These are phyloP conservation scores for Kokia cookei DNA, from an alignment of 441 rosid genomes.

Conservation along the genomic window DNA sequence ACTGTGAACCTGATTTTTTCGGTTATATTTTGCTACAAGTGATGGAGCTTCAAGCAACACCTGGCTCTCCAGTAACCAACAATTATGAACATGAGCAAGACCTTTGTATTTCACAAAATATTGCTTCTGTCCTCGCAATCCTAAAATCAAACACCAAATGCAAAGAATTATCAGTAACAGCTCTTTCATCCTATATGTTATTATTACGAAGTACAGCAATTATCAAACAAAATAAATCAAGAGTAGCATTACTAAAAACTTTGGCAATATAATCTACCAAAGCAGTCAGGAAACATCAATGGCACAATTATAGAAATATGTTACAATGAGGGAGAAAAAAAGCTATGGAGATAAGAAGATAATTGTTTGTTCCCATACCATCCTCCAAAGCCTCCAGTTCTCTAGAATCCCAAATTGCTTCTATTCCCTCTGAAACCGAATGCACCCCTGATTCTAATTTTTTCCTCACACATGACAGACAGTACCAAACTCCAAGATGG, in stretches of 20 bases:
- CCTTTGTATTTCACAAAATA: conserved; percentile 34
- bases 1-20: conserved; percentile 31
- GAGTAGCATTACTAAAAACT: background rate
- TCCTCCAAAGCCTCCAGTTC: conserved; percentile 16
- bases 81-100: conserved; percentile 35
- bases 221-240: background rate
- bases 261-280: background rate
- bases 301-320: background rate
- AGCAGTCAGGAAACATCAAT: background rate
- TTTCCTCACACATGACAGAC: conserved; percentile 21
- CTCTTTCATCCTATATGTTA: background rate
- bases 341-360: background rate
- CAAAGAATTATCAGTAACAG: background rate
- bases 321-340: background rate
- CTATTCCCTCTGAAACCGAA: conserved; percentile 29
- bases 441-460: conserved; percentile 19
- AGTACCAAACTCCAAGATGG: conserved; percentile 30
- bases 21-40: conserved; percentile 36
- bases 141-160: conserved; percentile 9
- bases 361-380: conserved; percentile 19
- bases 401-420: conserved; percentile 28
- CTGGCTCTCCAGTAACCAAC: conserved; percentile 23
- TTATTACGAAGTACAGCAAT: background rate
- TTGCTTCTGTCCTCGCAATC: conserved; percentile 16
- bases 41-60: conserved; percentile 32